Evolutionary conservation across 257 asterid species (phyloP), one percentile per base, ranked within the genome.

Genomic region (Thymus mandschuricus): DNA sequence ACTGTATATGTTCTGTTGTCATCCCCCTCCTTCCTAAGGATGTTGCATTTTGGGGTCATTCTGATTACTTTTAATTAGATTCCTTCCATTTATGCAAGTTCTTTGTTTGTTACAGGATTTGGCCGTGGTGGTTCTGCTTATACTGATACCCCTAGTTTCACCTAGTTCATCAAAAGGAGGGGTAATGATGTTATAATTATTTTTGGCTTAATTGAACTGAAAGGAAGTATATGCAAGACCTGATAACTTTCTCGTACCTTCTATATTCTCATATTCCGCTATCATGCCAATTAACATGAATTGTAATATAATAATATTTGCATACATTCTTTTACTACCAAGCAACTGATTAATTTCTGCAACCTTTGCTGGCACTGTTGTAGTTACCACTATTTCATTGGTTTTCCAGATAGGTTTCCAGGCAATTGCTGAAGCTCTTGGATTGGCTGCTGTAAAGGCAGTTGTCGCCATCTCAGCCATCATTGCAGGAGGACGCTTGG

Each of bases 91-190:
- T 55, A 57, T 68, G 56, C 51, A 40, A 70, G 69, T 71, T 68
- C 48, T 73, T 2, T 52, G 51, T 77, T 61, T 71, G 74, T 74
- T 65, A 45, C 83, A 92, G 98, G 99, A 95, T 83, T 78, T 95
- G 88, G 99, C 99, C 28, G 99, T 95, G 83, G 99, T 95, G 83
- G 99, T 95, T 75, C 83, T 95, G 89, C 99, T 95, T 74, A 92
- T 92, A 77, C 91, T 95, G 65, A 89, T 95, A 82, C 99, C 99
- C n/a, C 94, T 95, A 61, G 82, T 95, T 75, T 95, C 99, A 52
- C 98, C 99, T 63, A 92, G 81, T 85, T 95, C 99, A 28, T 92
- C 99, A 48, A 95, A 92, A 85, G 99, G 99, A 92, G 99, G 96
- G 98, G 99, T 95, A 90, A 76, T 33, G 48, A 43, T 62, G 54